Percentiles rank a stretch among this genome's conserved stretches.
phyloP scores from a whole-genome alignment of 371 early-diverging fungal species.

The Mucor piriformis region DNA sequence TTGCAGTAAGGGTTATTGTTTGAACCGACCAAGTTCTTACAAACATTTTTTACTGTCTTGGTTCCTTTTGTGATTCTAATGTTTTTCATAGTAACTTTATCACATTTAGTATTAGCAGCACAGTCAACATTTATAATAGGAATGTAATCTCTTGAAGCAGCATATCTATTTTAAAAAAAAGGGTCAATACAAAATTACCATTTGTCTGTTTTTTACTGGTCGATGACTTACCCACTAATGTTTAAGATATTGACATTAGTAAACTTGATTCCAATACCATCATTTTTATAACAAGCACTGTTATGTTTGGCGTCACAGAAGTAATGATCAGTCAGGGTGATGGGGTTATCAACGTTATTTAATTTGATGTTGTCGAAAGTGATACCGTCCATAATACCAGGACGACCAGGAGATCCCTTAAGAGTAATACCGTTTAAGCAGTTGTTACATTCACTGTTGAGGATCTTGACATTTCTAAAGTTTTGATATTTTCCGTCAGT shows the following conservation, averaged over 20 bases:
- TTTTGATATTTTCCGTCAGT: conserved; percentile 28
- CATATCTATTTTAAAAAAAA: neutral
- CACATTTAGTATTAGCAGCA: conserved; percentile 30
- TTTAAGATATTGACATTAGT: conserved; percentile 27
- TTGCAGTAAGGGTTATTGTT: conserved; percentile 15
- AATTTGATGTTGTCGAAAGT: conserved; percentile 28
- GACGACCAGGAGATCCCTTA: conserved; percentile 44
- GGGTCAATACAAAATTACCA: neutral
- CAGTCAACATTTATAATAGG: conserved; percentile 36
- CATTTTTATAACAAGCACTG: conserved; percentile 25
- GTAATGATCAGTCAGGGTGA: conserved; percentile 38
- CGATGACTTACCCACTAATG: conserved; percentile 24
- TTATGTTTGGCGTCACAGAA: conserved; percentile 28
- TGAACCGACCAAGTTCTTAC: conserved; percentile 20
- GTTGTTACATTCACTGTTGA: conserved; percentile 28
- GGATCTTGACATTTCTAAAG: conserved; percentile 28
- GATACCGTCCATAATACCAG: conserved; percentile 28
- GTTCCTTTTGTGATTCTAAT: conserved; percentile 19
- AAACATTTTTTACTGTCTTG: conserved; percentile 21
- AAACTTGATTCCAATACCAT: conserved; percentile 28
- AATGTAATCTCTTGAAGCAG: conserved; percentile 10
- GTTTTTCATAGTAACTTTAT: conserved; percentile 23
- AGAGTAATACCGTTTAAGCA: conserved; percentile 42
- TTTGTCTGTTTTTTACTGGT: neutral
- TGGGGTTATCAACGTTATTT: conserved; percentile 32